A percentile compares a stretch with the other conserved stretches of the same genome.
Evolutionary conservation across 805 yeast species (phyloP).

Genomic region (Scheffersomyces coipomensis): DNA sequence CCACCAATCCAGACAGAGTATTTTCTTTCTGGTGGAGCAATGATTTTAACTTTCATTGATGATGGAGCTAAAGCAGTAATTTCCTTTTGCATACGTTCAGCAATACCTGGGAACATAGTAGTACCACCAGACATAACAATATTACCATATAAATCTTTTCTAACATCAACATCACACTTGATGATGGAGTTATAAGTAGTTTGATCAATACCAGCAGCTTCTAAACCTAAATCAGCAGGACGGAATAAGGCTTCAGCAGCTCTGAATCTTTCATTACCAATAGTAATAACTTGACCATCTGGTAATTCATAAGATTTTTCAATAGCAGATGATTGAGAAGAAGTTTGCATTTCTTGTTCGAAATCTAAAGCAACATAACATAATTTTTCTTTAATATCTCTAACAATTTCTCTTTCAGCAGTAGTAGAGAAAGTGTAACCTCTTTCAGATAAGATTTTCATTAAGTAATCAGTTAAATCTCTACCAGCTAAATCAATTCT

Average conservation of each 20-base stretch:
- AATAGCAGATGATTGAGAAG: constrained; percentile 95
- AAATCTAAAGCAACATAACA: constrained; percentile 99
- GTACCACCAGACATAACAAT: constrained; percentile 99
- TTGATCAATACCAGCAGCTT: constrained; percentile 99
- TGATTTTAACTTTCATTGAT: constrained; percentile 98
- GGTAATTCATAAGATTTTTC: constrained; percentile 99
- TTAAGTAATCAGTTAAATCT: constrained; percentile 97
- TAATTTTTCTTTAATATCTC: constrained; percentile 96
- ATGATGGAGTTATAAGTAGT: constrained; percentile 92
- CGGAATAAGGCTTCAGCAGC: constrained; percentile 99
- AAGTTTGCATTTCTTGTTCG: constrained; percentile 99
- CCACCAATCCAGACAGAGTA: constrained; percentile 94
- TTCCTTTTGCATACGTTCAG: constrained; percentile 99
- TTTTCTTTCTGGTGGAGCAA: constrained; percentile 99
- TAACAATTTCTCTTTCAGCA: constrained; percentile 96
- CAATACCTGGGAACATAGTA: constrained; percentile 99
- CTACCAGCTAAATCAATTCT: constrained; percentile 99
- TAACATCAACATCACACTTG: constrained; percentile 98
- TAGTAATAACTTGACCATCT: constrained; percentile 99
- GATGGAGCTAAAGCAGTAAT: constrained; percentile 99
- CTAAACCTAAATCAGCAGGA: constrained; percentile 86
- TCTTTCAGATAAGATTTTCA: constrained; percentile 98
- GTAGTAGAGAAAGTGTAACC: constrained; percentile 98
- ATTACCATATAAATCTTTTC: constrained; percentile 98
- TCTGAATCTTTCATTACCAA: constrained; percentile 99